phyloP scores from a whole-genome alignment of 345 rosid species.

The Firmiana major region DNA sequence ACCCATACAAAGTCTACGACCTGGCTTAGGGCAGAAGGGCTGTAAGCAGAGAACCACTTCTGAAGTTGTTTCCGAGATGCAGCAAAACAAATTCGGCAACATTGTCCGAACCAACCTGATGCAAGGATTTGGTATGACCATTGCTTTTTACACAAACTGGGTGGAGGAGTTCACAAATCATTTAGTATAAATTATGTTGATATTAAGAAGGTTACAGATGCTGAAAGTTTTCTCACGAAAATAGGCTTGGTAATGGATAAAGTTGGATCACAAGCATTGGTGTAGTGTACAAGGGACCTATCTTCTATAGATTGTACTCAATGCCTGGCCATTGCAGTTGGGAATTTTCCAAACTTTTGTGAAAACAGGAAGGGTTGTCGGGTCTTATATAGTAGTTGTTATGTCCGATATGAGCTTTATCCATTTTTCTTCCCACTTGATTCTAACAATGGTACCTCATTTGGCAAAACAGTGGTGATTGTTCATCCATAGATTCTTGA shows the following conservation, averaged over 20 bases:
- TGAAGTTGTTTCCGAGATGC: slow-evolving; percentile 55
- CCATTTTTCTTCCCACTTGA: slow-evolving; percentile 78
- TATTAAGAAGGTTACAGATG: slow-evolving; percentile 45
- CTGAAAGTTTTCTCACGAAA: slow-evolving; percentile 37
- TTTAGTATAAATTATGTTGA: slow-evolving; percentile 40
- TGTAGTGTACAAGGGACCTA: slow-evolving; percentile 70
- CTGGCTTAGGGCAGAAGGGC: slow-evolving; percentile 72
- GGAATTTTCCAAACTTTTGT: slow-evolving; percentile 50
- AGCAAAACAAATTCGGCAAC: slow-evolving; percentile 43
- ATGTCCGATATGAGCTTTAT: slow-evolving; percentile 67
- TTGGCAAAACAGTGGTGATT: slow-evolving; percentile 19
- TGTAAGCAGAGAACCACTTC: slow-evolving; percentile 39
- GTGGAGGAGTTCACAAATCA: slow-evolving; percentile 46
- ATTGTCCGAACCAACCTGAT: slow-evolving; percentile 51
- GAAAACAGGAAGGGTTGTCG: slow-evolving; percentile 55
- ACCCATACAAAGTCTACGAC: slow-evolving; percentile 47
- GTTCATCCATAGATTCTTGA: slow-evolving; percentile 33
- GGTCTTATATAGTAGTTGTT: slow-evolving; percentile 65
- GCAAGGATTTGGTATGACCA: slow-evolving; percentile 59
- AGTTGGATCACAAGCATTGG: slow-evolving; percentile 52
- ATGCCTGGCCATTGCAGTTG: slow-evolving; percentile 62
- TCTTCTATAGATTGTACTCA: slow-evolving; percentile 65
- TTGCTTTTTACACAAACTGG: slow-evolving; percentile 50
- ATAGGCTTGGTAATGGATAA: slow-evolving; percentile 42
- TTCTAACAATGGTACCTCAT: slow-evolving; percentile 19